Conservation (phyloP, 2,329 filamentous ascomycete genomes). For the Cercospora zeae-maydis region DNA sequence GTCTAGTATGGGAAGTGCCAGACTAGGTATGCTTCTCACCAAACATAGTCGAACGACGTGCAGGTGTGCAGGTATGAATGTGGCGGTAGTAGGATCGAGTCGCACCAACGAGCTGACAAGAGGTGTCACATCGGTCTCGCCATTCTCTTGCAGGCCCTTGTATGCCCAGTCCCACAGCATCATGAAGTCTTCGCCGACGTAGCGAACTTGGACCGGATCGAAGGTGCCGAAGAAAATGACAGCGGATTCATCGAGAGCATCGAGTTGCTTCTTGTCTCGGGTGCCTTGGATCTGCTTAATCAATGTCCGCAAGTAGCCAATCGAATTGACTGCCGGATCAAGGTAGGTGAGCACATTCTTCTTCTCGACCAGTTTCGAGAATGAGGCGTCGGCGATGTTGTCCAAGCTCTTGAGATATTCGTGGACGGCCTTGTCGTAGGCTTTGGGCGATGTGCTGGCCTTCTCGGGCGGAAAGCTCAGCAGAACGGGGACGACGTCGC, state of each 20-base stretch:
- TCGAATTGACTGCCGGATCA: slow-evolving; percentile 56
- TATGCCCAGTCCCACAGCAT: slow-evolving; percentile 42
- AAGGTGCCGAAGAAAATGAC: slow-evolving; percentile 48
- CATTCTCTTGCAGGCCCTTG: slow-evolving; percentile 11
- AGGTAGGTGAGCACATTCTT: slow-evolving; percentile 46
- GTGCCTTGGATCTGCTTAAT: slow-evolving; percentile 35
- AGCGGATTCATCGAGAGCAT: slow-evolving; percentile 48
- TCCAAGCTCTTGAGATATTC: slow-evolving; percentile 37
- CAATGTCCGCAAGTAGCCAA: slow-evolving; percentile 58
- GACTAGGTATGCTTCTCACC: slow-evolving; percentile 51
- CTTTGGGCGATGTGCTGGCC: slow-evolving; percentile 31
- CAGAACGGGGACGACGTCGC: slow-evolving; percentile 24
- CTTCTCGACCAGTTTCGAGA: slow-evolving; percentile 39
- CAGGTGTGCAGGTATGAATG: slow-evolving; percentile 64
- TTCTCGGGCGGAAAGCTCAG: slow-evolving; percentile 37
- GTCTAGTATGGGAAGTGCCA: slow-evolving; percentile 60
- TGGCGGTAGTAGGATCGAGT: slow-evolving; percentile 63
- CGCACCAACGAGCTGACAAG: slow-evolving; percentile 56
- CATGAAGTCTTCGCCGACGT: slow-evolving; percentile 49
- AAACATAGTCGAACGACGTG: slow-evolving; percentile 56
- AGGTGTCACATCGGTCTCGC: slow-evolving; percentile 19
- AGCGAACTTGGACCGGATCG: slow-evolving; percentile 54
- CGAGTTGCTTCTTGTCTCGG: slow-evolving; percentile 35
- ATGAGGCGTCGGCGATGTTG: slow-evolving; percentile 35
- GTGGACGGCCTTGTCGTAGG: slow-evolving; percentile 40